Percentiles rank a stretch among this genome's conserved stretches.
phyloP scores from a whole-genome alignment of 805 yeast species.

The Metschnikowia lachancei region DNA sequence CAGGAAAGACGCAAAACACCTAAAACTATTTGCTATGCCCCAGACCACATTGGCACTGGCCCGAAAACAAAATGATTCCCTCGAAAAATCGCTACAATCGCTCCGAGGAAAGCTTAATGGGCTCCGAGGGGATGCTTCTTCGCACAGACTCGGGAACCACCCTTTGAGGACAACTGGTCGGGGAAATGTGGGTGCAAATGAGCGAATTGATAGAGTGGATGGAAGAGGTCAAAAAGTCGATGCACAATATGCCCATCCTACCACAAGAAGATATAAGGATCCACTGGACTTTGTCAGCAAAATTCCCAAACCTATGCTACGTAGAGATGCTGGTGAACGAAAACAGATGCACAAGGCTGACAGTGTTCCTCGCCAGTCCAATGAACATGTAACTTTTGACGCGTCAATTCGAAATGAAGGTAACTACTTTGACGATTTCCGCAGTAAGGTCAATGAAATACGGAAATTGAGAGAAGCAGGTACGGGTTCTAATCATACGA shows the following conservation, averaged over 20 bases:
- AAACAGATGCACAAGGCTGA: background rate
- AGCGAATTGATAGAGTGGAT: background rate
- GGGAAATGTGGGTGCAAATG: background rate
- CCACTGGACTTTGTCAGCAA: background rate
- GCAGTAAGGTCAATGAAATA: constrained; percentile 24
- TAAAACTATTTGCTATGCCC: background rate
- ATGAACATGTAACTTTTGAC: background rate
- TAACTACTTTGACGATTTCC: constrained; percentile 21
- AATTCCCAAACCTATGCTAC: background rate
- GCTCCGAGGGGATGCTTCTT: background rate
- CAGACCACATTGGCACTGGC: constrained; percentile 7
- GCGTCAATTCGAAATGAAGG: background rate
- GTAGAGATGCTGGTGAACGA: background rate
- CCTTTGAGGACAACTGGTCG: background rate
- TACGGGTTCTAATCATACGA: background rate
- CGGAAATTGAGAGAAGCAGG: constrained; percentile 8
- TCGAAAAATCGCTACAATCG: constrained; percentile 8
- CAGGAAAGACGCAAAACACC: no score
- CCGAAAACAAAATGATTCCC: constrained; percentile 9
- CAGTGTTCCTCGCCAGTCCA: background rate
- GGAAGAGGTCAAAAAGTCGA: background rate
- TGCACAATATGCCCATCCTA: no score
- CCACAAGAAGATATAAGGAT: no score
- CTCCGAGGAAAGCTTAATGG: constrained; percentile 11
- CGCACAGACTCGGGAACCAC: background rate